A percentile compares a stretch with the other conserved stretches of the same genome.
Evolutionary conservation across 129 eudicot genomes (phyloP).

Genomic region (Heracleum sosnowskyi): DNA sequence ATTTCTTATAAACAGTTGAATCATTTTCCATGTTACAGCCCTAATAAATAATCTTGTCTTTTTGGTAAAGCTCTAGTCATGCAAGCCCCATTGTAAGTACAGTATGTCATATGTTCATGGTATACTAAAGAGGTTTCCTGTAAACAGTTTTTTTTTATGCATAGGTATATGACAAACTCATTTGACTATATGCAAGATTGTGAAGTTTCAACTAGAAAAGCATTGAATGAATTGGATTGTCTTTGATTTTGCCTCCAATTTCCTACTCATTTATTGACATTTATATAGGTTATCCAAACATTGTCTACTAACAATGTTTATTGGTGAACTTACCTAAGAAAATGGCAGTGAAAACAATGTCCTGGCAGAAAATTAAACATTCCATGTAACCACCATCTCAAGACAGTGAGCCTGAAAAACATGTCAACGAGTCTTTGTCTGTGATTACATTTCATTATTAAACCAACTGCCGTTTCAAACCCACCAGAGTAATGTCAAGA

Average conservation of each 20-base stretch:
- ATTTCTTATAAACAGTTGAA: neutral
- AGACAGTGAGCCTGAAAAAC: neutral
- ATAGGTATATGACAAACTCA: neutral
- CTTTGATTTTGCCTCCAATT: neutral
- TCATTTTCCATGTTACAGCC: neutral
- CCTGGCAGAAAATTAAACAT: neutral
- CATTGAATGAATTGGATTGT: neutral
- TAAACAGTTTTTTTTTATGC: neutral
- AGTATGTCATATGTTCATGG: neutral
- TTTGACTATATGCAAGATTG: neutral
- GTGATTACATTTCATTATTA: neutral
- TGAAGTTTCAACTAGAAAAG: neutral
- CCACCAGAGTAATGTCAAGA: neutral
- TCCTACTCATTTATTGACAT: neutral
- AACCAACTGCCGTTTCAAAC: neutral
- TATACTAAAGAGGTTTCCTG: neutral
- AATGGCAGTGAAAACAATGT: neutral
- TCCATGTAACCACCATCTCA: neutral
- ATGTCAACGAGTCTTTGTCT: neutral
- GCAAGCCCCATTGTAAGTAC: neutral
- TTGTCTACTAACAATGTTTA: slow-evolving; percentile 2
- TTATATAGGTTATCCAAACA: neutral
- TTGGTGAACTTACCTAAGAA: neutral
- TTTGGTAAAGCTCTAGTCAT: neutral
- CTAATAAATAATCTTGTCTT: slow-evolving; percentile 1